A percentile compares a stretch with the other conserved stretches of the same genome.
phyloP scores from a whole-genome alignment of 2,329 filamentous ascomycete genomes.

The Colletotrichum simmondsii region DNA sequence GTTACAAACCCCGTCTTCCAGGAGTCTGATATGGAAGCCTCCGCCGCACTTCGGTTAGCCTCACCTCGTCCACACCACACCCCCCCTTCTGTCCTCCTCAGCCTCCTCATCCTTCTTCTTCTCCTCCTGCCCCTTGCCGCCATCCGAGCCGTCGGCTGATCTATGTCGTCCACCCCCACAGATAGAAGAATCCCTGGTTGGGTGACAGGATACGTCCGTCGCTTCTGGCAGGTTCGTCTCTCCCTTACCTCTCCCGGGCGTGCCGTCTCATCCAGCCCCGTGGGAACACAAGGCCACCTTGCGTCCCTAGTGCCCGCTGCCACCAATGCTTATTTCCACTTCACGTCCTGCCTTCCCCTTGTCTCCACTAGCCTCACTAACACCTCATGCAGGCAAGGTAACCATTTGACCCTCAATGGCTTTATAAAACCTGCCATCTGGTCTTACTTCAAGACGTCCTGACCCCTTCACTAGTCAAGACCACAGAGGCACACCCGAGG shows the following conservation, averaged over 20 bases:
- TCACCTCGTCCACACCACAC: conserved; percentile 2
- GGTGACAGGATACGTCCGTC: conserved; percentile 91
- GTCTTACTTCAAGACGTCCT: neutral
- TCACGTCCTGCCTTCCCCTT: conserved; percentile 1
- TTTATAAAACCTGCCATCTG: neutral
- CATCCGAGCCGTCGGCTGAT: conserved; percentile 32
- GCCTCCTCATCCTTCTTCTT: conserved; percentile 14
- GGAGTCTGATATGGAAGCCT: conserved; percentile 98
- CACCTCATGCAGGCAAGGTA: conserved; percentile 47
- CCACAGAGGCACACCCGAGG: conserved; percentile 89
- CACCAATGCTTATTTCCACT: conserved; percentile 30
- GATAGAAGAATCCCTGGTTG: conserved; percentile 89
- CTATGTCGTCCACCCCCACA: conserved; percentile 48
- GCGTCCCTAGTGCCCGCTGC: conserved; percentile 14
- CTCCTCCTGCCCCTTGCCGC: conserved; percentile 8
- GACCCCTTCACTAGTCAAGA: conserved; percentile 75
- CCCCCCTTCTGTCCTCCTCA: conserved; percentile 7
- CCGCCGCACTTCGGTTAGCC: conserved; percentile 89
- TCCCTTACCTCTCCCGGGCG: conserved; percentile 17
- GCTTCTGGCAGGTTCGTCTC: conserved; percentile 93
- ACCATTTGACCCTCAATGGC: neutral
- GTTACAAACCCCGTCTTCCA: conserved; percentile 35
- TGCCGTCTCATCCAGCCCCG: conserved; percentile 28
- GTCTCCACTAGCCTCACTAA: conserved; percentile 22
- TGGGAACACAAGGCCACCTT: conserved; percentile 7